Evolutionary conservation across 768 basidiomycete species (phyloP).

Genomic region (Lactarius sp.): DNA sequence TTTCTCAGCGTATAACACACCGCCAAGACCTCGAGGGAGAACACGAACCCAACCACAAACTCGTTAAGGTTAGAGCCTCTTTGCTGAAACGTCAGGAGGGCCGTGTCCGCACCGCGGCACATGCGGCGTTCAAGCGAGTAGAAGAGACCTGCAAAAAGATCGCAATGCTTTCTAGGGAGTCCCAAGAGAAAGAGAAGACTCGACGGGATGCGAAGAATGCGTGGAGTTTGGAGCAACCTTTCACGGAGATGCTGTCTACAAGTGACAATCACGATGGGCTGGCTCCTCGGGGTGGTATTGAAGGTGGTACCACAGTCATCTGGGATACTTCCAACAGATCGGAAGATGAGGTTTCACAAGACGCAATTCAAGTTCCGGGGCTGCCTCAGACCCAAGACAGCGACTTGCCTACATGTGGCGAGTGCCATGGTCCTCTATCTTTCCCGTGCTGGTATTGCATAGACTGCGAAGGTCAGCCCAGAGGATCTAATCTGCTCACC

Average conservation of each 20-base stretch:
- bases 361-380: not conserved
- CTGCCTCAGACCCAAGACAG: not conserved
- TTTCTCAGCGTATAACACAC: slow-evolving; percentile 18
- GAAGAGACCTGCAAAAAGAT: not conserved
- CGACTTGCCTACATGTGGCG: slow-evolving; percentile 25
- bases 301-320: not conserved
- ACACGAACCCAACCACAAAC: slow-evolving; percentile 32
- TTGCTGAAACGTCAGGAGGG: slow-evolving; percentile 3
- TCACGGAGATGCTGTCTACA: no score
- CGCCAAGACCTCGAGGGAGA: slow-evolving; percentile 24
- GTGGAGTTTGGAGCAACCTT: not conserved
- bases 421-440: slow-evolving; percentile 25
- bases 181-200: not conserved
- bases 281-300: not conserved
- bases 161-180: not conserved
- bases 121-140: slow-evolving; percentile 4
- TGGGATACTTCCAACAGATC: not conserved
- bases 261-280: not conserved
- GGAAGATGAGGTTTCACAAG: not conserved
- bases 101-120: not conserved
- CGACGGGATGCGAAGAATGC: not conserved
- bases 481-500: not conserved
- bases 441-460: slow-evolving; percentile 34
- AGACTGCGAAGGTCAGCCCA: slow-evolving; percentile 26
- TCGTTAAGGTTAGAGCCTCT: slow-evolving; percentile 30